These are phyloP conservation scores for Hypholoma sublateritium DNA, from an alignment of 768 basidiomycete species.

Conservation along the genomic window DNA sequence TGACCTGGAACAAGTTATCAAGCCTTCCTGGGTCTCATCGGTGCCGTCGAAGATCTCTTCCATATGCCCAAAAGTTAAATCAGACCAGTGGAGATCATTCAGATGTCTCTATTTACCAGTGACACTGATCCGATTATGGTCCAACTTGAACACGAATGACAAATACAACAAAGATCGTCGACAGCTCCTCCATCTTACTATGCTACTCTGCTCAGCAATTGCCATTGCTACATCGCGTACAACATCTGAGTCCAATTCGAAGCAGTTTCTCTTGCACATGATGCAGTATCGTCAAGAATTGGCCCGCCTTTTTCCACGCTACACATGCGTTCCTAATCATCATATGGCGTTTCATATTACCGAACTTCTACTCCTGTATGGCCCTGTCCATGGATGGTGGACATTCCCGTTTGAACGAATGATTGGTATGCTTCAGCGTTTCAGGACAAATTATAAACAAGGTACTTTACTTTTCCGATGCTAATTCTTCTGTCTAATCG, in stretches of 20 bases:
- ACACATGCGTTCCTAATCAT: constrained; percentile 20
- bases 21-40: constrained; percentile 25
- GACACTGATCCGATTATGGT: constrained; percentile 35
- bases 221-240: constrained; percentile 1
- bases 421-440: constrained; percentile 34
- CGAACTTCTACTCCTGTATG: constrained; percentile 22
- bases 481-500: neutral
- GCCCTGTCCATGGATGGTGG: constrained; percentile 40
- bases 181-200: constrained; percentile 9
- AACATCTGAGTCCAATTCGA: neutral
- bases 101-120: constrained; percentile 31
- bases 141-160: neutral
- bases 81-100: constrained; percentile 36
- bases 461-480: neutral
- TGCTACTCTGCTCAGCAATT: constrained; percentile 8
- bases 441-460: constrained; percentile 28
- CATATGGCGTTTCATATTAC: constrained; percentile 22
- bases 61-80: constrained; percentile 26
- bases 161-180: neutral
- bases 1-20: constrained; percentile 21
- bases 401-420: constrained; percentile 35
- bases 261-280: neutral
- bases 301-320: neutral
- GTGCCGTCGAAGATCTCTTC: constrained; percentile 20
- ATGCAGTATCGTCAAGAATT: neutral